Evolutionary conservation across 2,329 filamentous ascomycete species (phyloP).

Genomic region (Alternaria longipes): DNA sequence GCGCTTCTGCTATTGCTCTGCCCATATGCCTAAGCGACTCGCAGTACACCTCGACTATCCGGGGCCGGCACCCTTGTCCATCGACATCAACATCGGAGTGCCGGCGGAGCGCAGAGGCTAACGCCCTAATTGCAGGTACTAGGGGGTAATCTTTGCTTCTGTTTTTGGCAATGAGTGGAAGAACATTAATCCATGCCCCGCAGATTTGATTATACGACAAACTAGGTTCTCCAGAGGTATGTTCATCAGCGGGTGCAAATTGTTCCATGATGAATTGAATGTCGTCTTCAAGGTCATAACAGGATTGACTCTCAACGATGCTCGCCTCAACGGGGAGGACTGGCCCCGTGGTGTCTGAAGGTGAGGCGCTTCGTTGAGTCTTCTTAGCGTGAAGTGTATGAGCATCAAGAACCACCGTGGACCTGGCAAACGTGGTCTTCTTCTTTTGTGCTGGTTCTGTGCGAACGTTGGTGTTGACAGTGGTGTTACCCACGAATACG

Average conservation of each 20-base stretch:
- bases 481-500: neutral
- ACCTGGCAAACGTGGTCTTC: too few relatives aligned
- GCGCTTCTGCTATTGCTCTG: neutral
- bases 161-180: neutral
- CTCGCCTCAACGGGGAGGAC: too few relatives aligned
- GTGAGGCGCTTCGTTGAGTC: too few relatives aligned
- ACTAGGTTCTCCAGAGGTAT: neutral
- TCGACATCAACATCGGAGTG: neutral
- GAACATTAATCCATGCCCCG: neutral
- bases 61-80: neutral
- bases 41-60: neutral
- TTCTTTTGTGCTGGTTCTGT: neutral
- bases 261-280: neutral
- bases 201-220: neutral
- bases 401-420: too few relatives aligned
- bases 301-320: too few relatives aligned
- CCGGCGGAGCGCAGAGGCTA: neutral
- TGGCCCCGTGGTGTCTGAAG: too few relatives aligned
- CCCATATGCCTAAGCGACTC: neutral
- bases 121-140: neutral
- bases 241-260: neutral
- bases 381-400: too few relatives aligned
- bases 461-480: neutral
- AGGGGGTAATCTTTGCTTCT: neutral
- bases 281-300: too few relatives aligned